Evolutionary conservation across 257 asterid species (phyloP).

Genomic region (Penstemon davidsonii): DNA sequence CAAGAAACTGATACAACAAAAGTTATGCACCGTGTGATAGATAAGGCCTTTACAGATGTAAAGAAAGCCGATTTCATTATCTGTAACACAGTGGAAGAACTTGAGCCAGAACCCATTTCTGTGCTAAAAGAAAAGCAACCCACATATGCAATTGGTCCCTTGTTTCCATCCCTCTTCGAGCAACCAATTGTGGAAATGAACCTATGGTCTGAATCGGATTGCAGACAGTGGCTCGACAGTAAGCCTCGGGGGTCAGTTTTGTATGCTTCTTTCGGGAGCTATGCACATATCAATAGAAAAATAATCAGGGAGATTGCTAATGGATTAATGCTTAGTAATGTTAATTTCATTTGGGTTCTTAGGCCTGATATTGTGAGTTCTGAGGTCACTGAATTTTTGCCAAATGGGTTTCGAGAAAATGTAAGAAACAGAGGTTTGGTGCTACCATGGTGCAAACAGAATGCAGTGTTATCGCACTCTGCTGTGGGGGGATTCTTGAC

Average conservation of each 20-base stretch:
- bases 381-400: not conserved
- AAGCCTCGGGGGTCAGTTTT: slow-evolving; percentile 23
- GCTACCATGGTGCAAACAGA: slow-evolving; percentile 11
- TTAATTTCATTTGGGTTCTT: slow-evolving; percentile 22
- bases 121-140: slow-evolving; percentile 2
- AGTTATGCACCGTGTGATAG: not conserved
- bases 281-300: not conserved
- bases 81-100: slow-evolving; percentile 20
- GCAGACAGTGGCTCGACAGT: slow-evolving; percentile 19
- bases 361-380: slow-evolving; percentile 12
- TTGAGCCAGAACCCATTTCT: slow-evolving; percentile 7
- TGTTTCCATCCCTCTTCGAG: slow-evolving; percentile 15
- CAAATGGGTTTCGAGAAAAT: slow-evolving; percentile 13
- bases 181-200: not conserved
- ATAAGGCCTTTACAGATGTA: not conserved
- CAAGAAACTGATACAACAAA: not conserved
- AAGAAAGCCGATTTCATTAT: slow-evolving; percentile 18
- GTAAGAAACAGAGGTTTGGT: slow-evolving; percentile 6
- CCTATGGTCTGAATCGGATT: slow-evolving; percentile 20
- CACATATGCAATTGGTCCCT: slow-evolving; percentile 17
- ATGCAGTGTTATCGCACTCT: slow-evolving; percentile 12
- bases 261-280: slow-evolving; percentile 20
- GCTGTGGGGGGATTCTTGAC: slow-evolving; percentile 32
- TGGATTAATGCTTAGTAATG: slow-evolving; percentile 15
- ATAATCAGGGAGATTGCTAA: slow-evolving; percentile 7